Evolutionary conservation across 768 basidiomycete genomes (phyloP).

Genomic region (Tricholoma flavovirens): DNA sequence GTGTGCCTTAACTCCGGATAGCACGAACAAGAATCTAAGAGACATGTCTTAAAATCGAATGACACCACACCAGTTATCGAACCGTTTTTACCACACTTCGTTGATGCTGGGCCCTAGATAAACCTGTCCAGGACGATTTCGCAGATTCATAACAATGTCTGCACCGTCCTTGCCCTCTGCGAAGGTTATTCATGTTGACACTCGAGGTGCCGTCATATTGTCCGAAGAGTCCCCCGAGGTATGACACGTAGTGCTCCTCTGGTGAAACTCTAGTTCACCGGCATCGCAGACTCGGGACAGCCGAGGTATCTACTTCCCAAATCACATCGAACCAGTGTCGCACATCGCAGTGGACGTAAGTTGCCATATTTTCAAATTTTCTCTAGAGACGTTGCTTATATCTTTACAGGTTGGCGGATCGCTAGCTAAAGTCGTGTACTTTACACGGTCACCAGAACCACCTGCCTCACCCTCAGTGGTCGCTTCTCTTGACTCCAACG

Average conservation of each 20-base stretch:
- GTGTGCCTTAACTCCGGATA: neutral
- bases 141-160: constrained; percentile 27
- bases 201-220: constrained; percentile 88
- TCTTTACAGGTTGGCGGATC: constrained; percentile 84
- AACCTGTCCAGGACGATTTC: constrained; percentile 7
- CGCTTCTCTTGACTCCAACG: constrained; percentile 54
- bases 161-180: constrained; percentile 71
- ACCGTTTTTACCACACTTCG: constrained; percentile 1
- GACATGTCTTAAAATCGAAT: constrained; percentile 21
- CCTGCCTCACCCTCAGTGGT: constrained; percentile 69
- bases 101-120: constrained; percentile 7
- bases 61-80: constrained; percentile 12
- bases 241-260: constrained; percentile 18
- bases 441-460: constrained; percentile 87
- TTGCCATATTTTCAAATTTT: constrained; percentile 13
- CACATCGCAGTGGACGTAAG: constrained; percentile 97
- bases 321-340: constrained; percentile 95
- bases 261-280: constrained; percentile 9
- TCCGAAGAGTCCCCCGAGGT: constrained; percentile 95
- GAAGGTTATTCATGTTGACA: constrained; percentile 90
- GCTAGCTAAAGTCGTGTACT: constrained; percentile 96
- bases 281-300: constrained; percentile 76
- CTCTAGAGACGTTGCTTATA: constrained; percentile 6
- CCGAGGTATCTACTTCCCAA: constrained; percentile 94
- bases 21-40: neutral